A percentile compares a stretch with the other conserved stretches of the same genome.
These are phyloP conservation scores for Cytospora paraplurivora DNA, from an alignment of 2,329 filamentous ascomycete species.

Conservation along the genomic window DNA sequence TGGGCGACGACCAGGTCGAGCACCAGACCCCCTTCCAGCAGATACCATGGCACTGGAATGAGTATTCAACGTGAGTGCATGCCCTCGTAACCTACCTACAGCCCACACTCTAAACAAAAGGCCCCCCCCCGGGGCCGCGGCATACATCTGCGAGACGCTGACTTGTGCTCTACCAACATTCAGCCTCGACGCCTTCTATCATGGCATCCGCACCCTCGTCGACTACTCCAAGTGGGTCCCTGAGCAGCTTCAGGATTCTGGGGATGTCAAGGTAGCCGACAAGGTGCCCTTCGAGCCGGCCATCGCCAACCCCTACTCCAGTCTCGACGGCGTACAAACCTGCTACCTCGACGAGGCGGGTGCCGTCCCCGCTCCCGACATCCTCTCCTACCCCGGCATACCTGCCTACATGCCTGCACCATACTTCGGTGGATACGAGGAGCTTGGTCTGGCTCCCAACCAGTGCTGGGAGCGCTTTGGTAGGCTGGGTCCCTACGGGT, in stretches of 20 bases:
- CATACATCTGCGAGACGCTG: not conserved
- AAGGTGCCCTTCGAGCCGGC: slow-evolving; percentile 20
- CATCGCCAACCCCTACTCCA: slow-evolving; percentile 21
- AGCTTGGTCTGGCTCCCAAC: slow-evolving; percentile 61
- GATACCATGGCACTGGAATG: slow-evolving; percentile 27
- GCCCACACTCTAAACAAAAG: not conserved
- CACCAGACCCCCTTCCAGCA: slow-evolving; percentile 25
- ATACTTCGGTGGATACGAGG: slow-evolving; percentile 63
- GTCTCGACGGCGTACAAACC: slow-evolving; percentile 30
- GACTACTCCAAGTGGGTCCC: slow-evolving; percentile 27
- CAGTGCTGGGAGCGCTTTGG: slow-evolving; percentile 70
- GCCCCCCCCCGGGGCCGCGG: no score
- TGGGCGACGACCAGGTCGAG: slow-evolving; percentile 15
- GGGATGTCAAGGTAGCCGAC: slow-evolving; percentile 25
- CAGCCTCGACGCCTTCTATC: slow-evolving; percentile 27
- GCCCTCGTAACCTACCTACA: not conserved
- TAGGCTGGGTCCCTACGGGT: slow-evolving; percentile 69
- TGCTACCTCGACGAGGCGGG: slow-evolving; percentile 56
- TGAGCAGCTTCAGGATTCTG: slow-evolving; percentile 23
- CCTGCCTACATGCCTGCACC: slow-evolving; percentile 61
- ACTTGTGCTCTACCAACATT: not conserved
- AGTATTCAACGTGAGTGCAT: slow-evolving; percentile 22
- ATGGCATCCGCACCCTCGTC: slow-evolving; percentile 27
- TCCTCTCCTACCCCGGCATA: slow-evolving; percentile 61
- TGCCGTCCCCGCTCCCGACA: slow-evolving; percentile 51